Evolutionary conservation across 164 flowering plant genomes (phyloP), one percentile per base, ranked within the genome.

Genomic region (Nymphaea thermarum): DNA sequence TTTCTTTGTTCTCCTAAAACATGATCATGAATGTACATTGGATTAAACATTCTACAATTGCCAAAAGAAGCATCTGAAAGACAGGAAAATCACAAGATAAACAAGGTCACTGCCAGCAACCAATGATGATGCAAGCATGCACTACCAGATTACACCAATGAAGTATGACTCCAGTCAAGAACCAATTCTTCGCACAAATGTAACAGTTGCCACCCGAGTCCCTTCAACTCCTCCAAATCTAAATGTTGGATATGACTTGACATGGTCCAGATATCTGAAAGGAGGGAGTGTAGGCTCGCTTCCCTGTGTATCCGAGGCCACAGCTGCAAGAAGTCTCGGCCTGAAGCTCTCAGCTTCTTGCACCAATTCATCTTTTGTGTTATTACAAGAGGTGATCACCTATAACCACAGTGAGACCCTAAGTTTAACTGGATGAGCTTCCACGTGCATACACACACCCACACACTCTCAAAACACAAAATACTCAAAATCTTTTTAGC

Each of bases 371-470:
- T 95, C 99, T 78, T 92, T 95, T 8, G 98, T 92, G 65, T 66
- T 82, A 82, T 92, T 95, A 70, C 99, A 95, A 10, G 98, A 92
- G 60, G 99, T 95, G 70, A 95, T 78, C 63, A 95, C 93, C 99
- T 95, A 15, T 68, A 18, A 65, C 11, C 57, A 51, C 57, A 51
- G 57, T 15, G 14, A 51, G 57, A 51, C 8, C 14, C 8, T 51
- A 47, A 51, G 8, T 10, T 51, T 51, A 8, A 51, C 57, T 51
- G 4, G 12, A 8, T 15, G 8, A 10, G 2, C 57, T 51, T 25
- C 36, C 36, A 25, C 36, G 1, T 15, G 8, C 57, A 8, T 3
- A 8, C 57, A 4, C 57, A 5, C 53, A 45, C 53, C 4, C 51
- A 45, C 51, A 45, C 51, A 45, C 51, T 4, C 5, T 10, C 7